Base-by-base conservation (phyloP, 345 rosid species). In the Trapa incisa region DNA sequence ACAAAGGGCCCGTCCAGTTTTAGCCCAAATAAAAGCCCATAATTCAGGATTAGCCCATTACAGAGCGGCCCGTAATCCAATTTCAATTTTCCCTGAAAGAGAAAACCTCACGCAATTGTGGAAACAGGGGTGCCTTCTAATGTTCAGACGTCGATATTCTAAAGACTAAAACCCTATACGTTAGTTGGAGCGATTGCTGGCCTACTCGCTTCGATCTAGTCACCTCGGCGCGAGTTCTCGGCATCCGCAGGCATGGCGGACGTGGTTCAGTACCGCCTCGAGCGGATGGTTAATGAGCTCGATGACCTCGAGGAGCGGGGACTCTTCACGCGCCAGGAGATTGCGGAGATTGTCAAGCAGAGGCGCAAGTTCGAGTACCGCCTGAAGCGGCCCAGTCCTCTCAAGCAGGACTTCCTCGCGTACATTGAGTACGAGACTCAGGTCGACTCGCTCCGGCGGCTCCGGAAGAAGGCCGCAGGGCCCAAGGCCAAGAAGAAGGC, bases 241-340 rank as follows among this genome's bases (percentile, higher is more conserved):
- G 37, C 35, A 10, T 39, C 70, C 1, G 47, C 61, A 35, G 41
- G 78, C 15, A 94, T 91, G 97, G 96, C 97, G 65, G 96, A 94
- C 83, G 84, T 86, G 13, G 96, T 89, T n/a, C 96, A 94, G 68
- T 94, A 73, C 86, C 91, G 95, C 67, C 86, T 87, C 36, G 99
- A 94, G 86, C 96, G 97, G 77, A 94, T 91, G 99, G 88, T 86
- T 61, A 79, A 78, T 65, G 97, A 94, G 85, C 88, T 94, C 65
- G 96, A 90, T n/a, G 97, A 91, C 78, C 76, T 93, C 36, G 94
- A 90, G 71, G 77, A 80, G 52, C 83, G 87, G 43, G 86, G 85
- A 33, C 74, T 89, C 66, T 89, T 91, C 80, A 82, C 91, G 6
- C 83, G 86, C 57, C 77, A 70, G 0, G 99, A 91, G 79, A 86